These are phyloP conservation scores for Fusarium veterinarium DNA, from an alignment of 2,329 filamentous ascomycete genomes.

Conservation along the genomic window DNA sequence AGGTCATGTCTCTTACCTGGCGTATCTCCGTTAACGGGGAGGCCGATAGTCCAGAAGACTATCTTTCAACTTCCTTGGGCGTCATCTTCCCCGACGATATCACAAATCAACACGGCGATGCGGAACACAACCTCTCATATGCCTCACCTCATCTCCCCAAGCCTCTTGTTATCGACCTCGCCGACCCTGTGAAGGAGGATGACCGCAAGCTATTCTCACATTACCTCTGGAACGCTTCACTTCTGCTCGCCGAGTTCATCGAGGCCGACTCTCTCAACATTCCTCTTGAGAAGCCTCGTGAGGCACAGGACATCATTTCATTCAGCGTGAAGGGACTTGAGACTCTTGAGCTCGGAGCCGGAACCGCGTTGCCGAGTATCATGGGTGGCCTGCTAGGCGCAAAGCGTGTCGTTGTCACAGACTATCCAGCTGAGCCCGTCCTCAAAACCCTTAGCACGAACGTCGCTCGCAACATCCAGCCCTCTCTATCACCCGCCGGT, in stretches of 20 bases:
- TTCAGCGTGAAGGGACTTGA: slow-evolving; percentile 63
- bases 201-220: slow-evolving; percentile 74
- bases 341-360: slow-evolving; percentile 75
- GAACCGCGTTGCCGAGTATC: slow-evolving; percentile 66
- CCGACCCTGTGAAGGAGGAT: slow-evolving; percentile 62
- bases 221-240: slow-evolving; percentile 77
- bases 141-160: slow-evolving; percentile 61
- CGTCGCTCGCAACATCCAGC: slow-evolving; percentile 62
- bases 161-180: slow-evolving; percentile 58
- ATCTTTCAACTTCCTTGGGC: slow-evolving; percentile 67
- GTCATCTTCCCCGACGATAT: slow-evolving; percentile 77
- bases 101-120: slow-evolving; percentile 73
- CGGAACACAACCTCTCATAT: slow-evolving; percentile 69
- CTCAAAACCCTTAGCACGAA: slow-evolving; percentile 70
- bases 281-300: slow-evolving; percentile 26
- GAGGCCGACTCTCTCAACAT: slow-evolving; percentile 59
- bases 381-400: slow-evolving; percentile 62
- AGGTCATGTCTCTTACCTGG: slow-evolving; percentile 58
- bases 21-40: slow-evolving; percentile 46
- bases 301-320: slow-evolving; percentile 9
- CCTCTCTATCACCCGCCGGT: slow-evolving; percentile 49
- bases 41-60: slow-evolving; percentile 63
- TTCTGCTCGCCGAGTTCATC: slow-evolving; percentile 66
- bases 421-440: slow-evolving; percentile 73
- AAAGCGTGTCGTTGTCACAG: slow-evolving; percentile 67